Evolutionary conservation across 2,329 filamentous ascomycete species (phyloP).

Genomic region (Bipolaris oryzae): DNA sequence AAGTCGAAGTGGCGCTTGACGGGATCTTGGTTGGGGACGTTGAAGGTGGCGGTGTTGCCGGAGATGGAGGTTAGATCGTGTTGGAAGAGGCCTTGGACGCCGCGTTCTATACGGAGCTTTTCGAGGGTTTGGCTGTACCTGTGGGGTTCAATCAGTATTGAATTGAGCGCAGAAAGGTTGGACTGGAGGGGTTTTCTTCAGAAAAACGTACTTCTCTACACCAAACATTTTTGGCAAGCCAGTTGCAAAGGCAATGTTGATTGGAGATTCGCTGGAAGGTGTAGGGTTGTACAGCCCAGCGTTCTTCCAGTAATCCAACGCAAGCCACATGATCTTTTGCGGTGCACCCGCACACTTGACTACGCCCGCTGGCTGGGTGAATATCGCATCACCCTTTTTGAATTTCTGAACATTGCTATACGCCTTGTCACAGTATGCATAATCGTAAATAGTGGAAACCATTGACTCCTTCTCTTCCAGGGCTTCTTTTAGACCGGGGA

Average conservation of each 20-base stretch:
- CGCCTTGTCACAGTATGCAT: slow-evolving; percentile 49
- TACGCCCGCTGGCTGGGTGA: slow-evolving; percentile 49
- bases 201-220: slow-evolving; percentile 48
- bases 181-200: background rate
- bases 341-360: slow-evolving; percentile 51
- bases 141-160: background rate
- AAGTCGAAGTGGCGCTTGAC: slow-evolving; percentile 47
- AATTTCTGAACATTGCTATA: slow-evolving; percentile 39
- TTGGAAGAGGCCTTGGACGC: slow-evolving; percentile 48
- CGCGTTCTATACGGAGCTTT: slow-evolving; percentile 43
- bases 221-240: slow-evolving; percentile 50
- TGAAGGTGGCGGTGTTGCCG: slow-evolving; percentile 47
- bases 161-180: too few species aligned
- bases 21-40: slow-evolving; percentile 30
- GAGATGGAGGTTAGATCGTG: slow-evolving; percentile 48
- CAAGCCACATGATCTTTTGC: slow-evolving; percentile 53
- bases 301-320: slow-evolving; percentile 47
- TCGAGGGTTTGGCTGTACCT: slow-evolving; percentile 48
- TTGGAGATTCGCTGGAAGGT: slow-evolving; percentile 33
- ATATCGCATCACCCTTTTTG: slow-evolving; percentile 45
- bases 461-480: slow-evolving; percentile 41
- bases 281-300: slow-evolving; percentile 43
- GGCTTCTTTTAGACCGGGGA: slow-evolving; percentile 46
- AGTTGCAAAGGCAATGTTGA: slow-evolving; percentile 49
- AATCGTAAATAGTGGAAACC: slow-evolving; percentile 49